Base-by-base conservation (phyloP, 2,329 filamentous ascomycete species). In the Epichloe aotearoae region DNA sequence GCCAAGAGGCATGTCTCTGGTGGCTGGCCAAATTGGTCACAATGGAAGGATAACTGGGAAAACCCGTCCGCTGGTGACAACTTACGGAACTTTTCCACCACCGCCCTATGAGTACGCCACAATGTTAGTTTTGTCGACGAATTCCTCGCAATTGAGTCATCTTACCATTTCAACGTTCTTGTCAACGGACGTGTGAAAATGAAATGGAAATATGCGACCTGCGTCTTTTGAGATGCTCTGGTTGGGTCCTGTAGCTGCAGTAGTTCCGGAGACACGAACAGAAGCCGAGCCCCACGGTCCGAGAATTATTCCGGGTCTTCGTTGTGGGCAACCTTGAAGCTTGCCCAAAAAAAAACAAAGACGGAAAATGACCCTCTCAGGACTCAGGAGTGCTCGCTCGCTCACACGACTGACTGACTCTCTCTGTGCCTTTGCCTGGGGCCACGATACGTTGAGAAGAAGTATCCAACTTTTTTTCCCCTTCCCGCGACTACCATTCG, bases 31-130 rank as follows among this genome's bases (percentile, higher is more conserved):
- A 54, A 45, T 33, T 5, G 17, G 40, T 17, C 15, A 19, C 17
- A 37, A 17, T 19, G n/a, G 19, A 23, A 34, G 36, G 41, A 39
- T 39, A 23, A 19, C 3, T 11, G n/a, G 10, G 42, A 12, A 19
- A 38, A 38, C 23, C 19, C 41, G 49, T 23, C 7, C 34, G 41
- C 36, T 34, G 34, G 42, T 34, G 15, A 23, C 42, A 51, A 69
- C 72, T 76, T 69, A 79, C 76, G 73, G 74, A 62, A 79, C 68
- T 68, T 70, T 72, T 66, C 80, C 83, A 74, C 89, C 88, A 73
- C 86, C 86, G 74, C 86, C 86, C 84, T 83, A 57, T 39, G 15
- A 15, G n/a, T n/a, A 14, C 37, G 46, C 34, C 37, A 48, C 11
- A 17, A 11, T 1, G 20, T 53, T 40, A 53, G 49, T 17, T 17